A percentile compares a stretch with the other conserved stretches of the same genome.
Evolutionary conservation across 1,284 basidiomycete species (phyloP).

Genomic region (Microbotryum scabiosae): DNA sequence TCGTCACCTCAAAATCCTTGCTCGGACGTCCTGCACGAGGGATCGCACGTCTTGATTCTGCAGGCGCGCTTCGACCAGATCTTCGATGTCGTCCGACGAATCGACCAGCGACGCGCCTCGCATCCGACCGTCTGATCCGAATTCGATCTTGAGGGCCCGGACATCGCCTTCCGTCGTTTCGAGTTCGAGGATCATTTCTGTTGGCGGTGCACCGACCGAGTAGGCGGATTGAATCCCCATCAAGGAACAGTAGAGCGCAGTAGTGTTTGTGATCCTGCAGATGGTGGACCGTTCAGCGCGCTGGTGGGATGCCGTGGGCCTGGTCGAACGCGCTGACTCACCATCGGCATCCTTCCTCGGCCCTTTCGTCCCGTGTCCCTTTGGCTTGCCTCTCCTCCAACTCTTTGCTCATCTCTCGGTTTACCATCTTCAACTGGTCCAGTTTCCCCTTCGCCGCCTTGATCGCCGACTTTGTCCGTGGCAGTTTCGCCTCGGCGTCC

Average conservation of each 20-base stretch:
- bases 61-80: slow-evolving; percentile 15
- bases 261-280: slow-evolving; percentile 22
- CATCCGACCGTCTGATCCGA: slow-evolving; percentile 13
- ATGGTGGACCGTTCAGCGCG: no score
- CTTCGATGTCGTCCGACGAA: slow-evolving; percentile 22
- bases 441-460: slow-evolving; percentile 25
- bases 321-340: slow-evolving; percentile 8
- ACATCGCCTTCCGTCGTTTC: slow-evolving; percentile 9
- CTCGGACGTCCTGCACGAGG: slow-evolving; percentile 22
- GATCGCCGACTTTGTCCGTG: slow-evolving; percentile 18
- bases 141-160: slow-evolving; percentile 13
- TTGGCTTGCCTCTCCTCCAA: slow-evolving; percentile 28
- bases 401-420: slow-evolving; percentile 21
- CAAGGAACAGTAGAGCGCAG: slow-evolving; percentile 18
- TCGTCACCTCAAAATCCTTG: not conserved
- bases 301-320: no score
- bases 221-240: slow-evolving; percentile 21
- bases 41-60: slow-evolving; percentile 17
- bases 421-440: slow-evolving; percentile 21
- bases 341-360: slow-evolving; percentile 32
- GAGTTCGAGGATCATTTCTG: slow-evolving; percentile 17
- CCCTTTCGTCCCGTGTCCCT: slow-evolving; percentile 29
- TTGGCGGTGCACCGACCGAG: slow-evolving; percentile 14
- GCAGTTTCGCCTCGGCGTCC: slow-evolving; percentile 12
- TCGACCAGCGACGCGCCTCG: slow-evolving; percentile 20